These are phyloP conservation scores for Diversispora eburnea DNA, from an alignment of 192 early-diverging fungal species.

Conservation along the genomic window DNA sequence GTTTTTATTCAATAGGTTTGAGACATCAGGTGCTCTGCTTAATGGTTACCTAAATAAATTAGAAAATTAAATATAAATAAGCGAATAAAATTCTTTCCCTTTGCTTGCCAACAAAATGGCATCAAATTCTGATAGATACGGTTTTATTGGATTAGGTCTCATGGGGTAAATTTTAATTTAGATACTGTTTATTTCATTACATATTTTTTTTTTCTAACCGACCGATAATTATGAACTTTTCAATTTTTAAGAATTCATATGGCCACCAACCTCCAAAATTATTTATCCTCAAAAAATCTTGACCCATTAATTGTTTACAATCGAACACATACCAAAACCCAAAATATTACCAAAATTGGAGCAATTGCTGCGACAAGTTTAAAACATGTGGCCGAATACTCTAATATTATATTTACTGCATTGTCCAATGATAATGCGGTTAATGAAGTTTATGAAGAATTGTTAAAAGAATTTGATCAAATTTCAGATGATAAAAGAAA, in stretches of 20 bases:
- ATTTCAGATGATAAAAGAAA: slow-evolving; percentile 20
- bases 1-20: no score
- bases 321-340: slow-evolving; percentile 51
- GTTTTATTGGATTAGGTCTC: background rate
- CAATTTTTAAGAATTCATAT: slow-evolving; percentile 63
- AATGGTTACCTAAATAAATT: no score
- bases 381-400: slow-evolving; percentile 35
- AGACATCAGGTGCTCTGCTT: no score
- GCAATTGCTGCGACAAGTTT: slow-evolving; percentile 40
- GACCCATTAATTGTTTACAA: slow-evolving; percentile 58
- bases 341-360: slow-evolving; percentile 36
- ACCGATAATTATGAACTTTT: background rate
- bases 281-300: slow-evolving; percentile 34
- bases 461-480: slow-evolving; percentile 32
- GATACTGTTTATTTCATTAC: no score
- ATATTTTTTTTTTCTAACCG: background rate
- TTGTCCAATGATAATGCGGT: slow-evolving; percentile 61
- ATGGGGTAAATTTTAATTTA: slow-evolving; percentile 4
- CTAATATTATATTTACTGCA: slow-evolving; percentile 60
- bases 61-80: no score
- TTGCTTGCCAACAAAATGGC: background rate
- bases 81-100: no score
- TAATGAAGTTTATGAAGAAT: slow-evolving; percentile 37
- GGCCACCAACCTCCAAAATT: slow-evolving; percentile 56
- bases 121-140: background rate